Percentiles rank a stretch among this genome's conserved stretches.
phyloP scores from a whole-genome alignment of 176 grass and related monocot species.

The Carex pumila region DNA sequence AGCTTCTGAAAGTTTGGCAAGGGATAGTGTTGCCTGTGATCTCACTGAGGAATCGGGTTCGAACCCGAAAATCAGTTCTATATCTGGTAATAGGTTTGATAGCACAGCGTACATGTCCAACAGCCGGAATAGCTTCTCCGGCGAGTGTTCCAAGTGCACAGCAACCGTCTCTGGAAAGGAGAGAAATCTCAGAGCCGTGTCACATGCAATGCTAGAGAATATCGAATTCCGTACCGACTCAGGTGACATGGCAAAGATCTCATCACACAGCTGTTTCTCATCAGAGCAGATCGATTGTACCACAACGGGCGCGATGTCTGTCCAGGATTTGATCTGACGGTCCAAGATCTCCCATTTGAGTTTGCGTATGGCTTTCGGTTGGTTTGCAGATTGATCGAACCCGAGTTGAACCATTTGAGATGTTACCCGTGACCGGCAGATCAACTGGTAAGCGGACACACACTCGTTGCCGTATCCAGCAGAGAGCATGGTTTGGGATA shows the following conservation, averaged over 20 bases:
- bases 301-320: conserved; percentile 9
- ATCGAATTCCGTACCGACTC: conserved; percentile 27
- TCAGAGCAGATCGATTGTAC: conserved; percentile 30
- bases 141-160: conserved; percentile 28
- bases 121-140: conserved; percentile 64
- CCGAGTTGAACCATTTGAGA: conserved; percentile 21
- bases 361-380: conserved; percentile 24
- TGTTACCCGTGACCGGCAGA: conserved; percentile 29
- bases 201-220: conserved; percentile 33
- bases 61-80: conserved; percentile 23
- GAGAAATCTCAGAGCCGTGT: conserved; percentile 28
- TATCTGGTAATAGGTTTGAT: conserved; percentile 19
- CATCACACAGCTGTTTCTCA: conserved; percentile 43
- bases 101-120: conserved; percentile 56
- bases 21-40: background rate
- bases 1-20: conserved; percentile 28
- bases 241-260: conserved; percentile 22
- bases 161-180: conserved; percentile 30
- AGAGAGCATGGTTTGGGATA: conserved; percentile 44
- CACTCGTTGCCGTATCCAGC: conserved; percentile 67
- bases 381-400: conserved; percentile 5
- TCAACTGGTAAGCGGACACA: conserved; percentile 35
- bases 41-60: background rate
- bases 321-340: conserved; percentile 41
- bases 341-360: conserved; percentile 41